These are phyloP conservation scores for Coemansia sp. DNA, from an alignment of 192 early-diverging fungal genomes.

Conservation along the genomic window DNA sequence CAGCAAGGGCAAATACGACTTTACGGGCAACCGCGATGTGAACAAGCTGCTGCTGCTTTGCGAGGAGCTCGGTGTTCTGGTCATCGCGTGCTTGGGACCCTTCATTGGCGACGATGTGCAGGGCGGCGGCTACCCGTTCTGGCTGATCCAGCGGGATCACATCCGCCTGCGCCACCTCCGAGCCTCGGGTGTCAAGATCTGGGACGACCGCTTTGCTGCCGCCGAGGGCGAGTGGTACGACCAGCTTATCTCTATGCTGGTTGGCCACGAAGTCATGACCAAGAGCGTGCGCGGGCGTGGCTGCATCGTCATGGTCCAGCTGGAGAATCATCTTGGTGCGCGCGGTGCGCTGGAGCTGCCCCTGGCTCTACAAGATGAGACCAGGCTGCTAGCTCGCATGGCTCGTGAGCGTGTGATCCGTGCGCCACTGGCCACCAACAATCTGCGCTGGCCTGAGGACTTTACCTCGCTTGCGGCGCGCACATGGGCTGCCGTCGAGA, in stretches of 20 bases:
- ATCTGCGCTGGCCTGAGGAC: constrained; percentile 53
- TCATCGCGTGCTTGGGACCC: constrained; percentile 82
- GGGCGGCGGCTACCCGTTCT: constrained; percentile 75
- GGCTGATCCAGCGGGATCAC: constrained; percentile 76
- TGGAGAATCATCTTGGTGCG: constrained; percentile 82
- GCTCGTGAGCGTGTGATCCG: constrained; percentile 77
- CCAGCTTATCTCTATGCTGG: constrained; percentile 75
- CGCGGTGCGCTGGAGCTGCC: constrained; percentile 63
- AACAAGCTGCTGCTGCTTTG: constrained; percentile 73
- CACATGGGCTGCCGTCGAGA: constrained; percentile 27
- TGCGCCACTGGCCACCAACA: constrained; percentile 87
- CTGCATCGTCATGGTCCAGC: constrained; percentile 79
- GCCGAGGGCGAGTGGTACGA: constrained; percentile 79
- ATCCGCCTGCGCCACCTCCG: constrained; percentile 75
- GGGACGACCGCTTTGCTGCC: constrained; percentile 69
- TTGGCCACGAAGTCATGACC: constrained; percentile 76
- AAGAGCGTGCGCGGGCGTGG: constrained; percentile 59
- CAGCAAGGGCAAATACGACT: constrained; percentile 71
- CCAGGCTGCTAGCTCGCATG: constrained; percentile 73
- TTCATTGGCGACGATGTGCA: constrained; percentile 85
- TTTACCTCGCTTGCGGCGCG: constrained; percentile 32
- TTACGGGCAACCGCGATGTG: constrained; percentile 75
- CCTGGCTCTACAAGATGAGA: constrained; percentile 80
- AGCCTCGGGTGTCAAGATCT: constrained; percentile 67
- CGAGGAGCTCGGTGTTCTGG: constrained; percentile 73